These are phyloP conservation scores for Metarhizium brunneum DNA, from an alignment of 2,329 filamentous ascomycete genomes.

Conservation along the genomic window DNA sequence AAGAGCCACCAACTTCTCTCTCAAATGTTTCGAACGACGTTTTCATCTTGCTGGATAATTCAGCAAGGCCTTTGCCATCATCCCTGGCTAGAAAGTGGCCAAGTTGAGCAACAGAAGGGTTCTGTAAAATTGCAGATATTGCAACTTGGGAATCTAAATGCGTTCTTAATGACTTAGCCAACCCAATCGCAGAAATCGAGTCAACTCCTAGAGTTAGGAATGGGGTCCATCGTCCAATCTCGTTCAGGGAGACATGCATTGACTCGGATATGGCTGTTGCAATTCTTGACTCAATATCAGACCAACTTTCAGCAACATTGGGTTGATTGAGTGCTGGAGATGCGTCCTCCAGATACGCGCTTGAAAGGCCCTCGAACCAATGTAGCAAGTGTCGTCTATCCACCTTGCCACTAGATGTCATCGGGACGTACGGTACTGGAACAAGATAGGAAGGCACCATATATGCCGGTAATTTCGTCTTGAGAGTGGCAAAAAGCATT, in stretches of 20 bases:
- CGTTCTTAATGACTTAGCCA: constrained; percentile 49
- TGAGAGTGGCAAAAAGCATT: constrained; percentile 45
- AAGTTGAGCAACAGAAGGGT: constrained; percentile 57
- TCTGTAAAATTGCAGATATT: constrained; percentile 61
- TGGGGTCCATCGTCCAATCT: constrained; percentile 56
- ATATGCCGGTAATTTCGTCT: constrained; percentile 54
- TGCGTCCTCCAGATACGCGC: constrained; percentile 31
- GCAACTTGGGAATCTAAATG: constrained; percentile 39
- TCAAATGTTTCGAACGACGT: constrained; percentile 16
- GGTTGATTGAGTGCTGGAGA: constrained; percentile 16
- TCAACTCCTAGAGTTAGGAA: constrained; percentile 75
- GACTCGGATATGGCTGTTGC: constrained; percentile 43
- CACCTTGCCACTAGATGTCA: constrained; percentile 67
- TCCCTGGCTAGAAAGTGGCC: constrained; percentile 21
- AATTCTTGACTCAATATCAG: constrained; percentile 45
- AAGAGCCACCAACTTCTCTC: neutral
- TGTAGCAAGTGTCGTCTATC: constrained; percentile 47
- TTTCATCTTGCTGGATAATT: neutral
- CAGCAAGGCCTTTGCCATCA: neutral
- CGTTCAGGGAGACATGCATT: constrained; percentile 31
- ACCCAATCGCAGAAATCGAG: constrained; percentile 68
- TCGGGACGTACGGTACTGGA: constrained; percentile 58
- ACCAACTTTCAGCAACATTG: constrained; percentile 35
- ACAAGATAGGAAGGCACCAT: constrained; percentile 73
- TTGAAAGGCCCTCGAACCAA: constrained; percentile 36